Evolutionary conservation across 2,329 filamentous ascomycete genomes (phyloP), one percentile per base, ranked within the genome.

Genomic region (Pseudogymnoascus sp.): DNA sequence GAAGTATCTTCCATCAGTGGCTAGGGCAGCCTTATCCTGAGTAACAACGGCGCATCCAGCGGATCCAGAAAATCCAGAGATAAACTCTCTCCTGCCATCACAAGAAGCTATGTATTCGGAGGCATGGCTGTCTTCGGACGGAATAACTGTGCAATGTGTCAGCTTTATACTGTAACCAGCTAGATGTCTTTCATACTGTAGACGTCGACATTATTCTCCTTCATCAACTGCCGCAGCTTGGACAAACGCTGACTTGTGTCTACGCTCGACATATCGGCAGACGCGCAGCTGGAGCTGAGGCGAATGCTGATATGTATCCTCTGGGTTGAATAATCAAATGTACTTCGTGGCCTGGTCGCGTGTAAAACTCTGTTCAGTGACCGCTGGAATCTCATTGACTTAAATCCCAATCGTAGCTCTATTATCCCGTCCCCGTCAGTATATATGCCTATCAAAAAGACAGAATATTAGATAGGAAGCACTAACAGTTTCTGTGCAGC

Each of bases 71-170:
- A 99, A 99, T 27, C 94, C 93, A 64, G 87, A 92, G 69, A 99
- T 96, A 72, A 87, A 97, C 72, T 87, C 90, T 79, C 94, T 87
- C 68, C 94, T 87, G 64, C 84, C 92, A 78, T 99, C 94, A 73
- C 91, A 96, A n/a, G 88, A 87, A 59, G 94, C 94, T 74, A 97
- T 97, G 76, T 99, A 99, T 78, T 99, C 94, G 68, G 93, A 97
- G 68, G 93, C 90, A 74, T 99, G 94, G 72, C 90, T 93, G 74
- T 99, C 94, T 82, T 97, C 94, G 35, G 93, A 97, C 0, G 94
- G 94, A 5, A 97, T 84, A 72, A 99, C 93, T 97, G 73, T 55
- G 59, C 61, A 81, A 77, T 69, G 66, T 67, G 65, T 61, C 64
- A 64, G 29, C 60, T 63, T 65, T 64, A 67, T 64, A 64, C 9